phyloP scores from a whole-genome alignment of 495 filamentous ascomycete genomes.

The Neurospora sp. region DNA sequence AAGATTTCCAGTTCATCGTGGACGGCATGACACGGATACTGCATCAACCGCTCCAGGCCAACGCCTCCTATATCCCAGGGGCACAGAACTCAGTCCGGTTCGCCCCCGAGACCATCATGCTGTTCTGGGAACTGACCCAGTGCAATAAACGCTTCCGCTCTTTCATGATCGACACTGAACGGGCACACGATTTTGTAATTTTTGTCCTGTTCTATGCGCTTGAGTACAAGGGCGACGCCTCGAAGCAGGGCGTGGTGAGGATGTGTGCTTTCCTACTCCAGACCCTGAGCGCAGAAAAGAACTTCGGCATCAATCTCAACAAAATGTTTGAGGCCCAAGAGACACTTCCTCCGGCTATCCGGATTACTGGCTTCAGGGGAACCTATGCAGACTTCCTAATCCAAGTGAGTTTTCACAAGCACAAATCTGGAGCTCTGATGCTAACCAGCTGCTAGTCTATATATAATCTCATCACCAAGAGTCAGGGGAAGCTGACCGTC shows the following conservation, averaged over 20 bases:
- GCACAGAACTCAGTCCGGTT: constrained; percentile 73
- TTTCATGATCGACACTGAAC: constrained; percentile 93
- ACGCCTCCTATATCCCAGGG: constrained; percentile 79
- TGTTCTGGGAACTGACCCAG: constrained; percentile 96
- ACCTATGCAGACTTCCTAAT: constrained; percentile 92
- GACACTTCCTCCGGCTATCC: constrained; percentile 68
- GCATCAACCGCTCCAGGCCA: constrained; percentile 85
- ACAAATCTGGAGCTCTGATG: neutral
- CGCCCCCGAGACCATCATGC: constrained; percentile 91
- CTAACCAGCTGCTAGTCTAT: constrained; percentile 60
- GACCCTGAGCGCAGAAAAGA: constrained; percentile 86
- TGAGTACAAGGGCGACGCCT: constrained; percentile 72
- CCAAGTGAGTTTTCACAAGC: constrained; percentile 50
- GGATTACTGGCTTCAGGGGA: constrained; percentile 74
- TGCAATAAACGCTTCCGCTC: constrained; percentile 97
- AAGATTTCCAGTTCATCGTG: constrained; percentile 96
- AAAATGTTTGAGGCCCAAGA: constrained; percentile 84
- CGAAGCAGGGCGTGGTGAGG: constrained; percentile 83
- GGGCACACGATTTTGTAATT: constrained; percentile 86
- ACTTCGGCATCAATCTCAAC: constrained; percentile 85
- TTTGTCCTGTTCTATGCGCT: constrained; percentile 87
- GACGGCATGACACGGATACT: constrained; percentile 92
- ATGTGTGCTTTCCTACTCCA: constrained; percentile 97
- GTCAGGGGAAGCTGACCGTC: constrained; percentile 81
- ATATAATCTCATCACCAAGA: constrained; percentile 81